A percentile compares a stretch with the other conserved stretches of the same genome.
Conservation (phyloP, 2,329 filamentous ascomycete genomes). For the Ramularia endophylla region DNA sequence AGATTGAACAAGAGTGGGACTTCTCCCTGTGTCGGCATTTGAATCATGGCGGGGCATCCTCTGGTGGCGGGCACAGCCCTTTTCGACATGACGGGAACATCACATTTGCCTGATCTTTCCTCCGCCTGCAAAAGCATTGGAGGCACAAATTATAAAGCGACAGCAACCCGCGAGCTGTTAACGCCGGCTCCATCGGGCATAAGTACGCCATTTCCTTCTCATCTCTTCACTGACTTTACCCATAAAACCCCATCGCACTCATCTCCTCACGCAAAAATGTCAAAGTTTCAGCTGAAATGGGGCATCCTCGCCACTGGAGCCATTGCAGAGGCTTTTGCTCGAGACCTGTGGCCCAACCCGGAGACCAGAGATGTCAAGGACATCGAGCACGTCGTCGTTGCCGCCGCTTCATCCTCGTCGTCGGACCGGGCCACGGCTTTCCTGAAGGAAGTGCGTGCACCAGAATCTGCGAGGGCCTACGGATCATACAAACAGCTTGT, state of each 20-base stretch:
- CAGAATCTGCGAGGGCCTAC: constrained; percentile 63
- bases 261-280: constrained; percentile 17
- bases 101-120: too few species aligned
- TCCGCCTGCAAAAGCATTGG: too few species aligned
- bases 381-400: constrained; percentile 69
- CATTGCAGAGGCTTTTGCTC: constrained; percentile 53
- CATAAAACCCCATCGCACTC: neutral
- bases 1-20: neutral
- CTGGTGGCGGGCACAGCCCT: too few species aligned
- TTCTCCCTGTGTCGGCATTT: constrained; percentile 19
- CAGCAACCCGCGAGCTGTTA: too few species aligned
- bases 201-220: constrained; percentile 26
- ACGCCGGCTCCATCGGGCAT: too few species aligned
- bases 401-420: constrained; percentile 73
- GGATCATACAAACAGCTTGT: constrained; percentile 79
- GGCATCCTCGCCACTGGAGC: constrained; percentile 45
- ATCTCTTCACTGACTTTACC: constrained; percentile 33
- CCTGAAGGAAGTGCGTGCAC: constrained; percentile 64
- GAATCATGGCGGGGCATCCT: too few species aligned
- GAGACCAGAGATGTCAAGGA: constrained; percentile 62
- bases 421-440: constrained; percentile 64
- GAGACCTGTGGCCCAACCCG: constrained; percentile 73
- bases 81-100: too few species aligned
- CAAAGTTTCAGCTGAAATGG: constrained; percentile 32
- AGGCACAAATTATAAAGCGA: too few species aligned